Base-by-base conservation (phyloP, 1,284 basidiomycete species). In the Waitea zeae region DNA sequence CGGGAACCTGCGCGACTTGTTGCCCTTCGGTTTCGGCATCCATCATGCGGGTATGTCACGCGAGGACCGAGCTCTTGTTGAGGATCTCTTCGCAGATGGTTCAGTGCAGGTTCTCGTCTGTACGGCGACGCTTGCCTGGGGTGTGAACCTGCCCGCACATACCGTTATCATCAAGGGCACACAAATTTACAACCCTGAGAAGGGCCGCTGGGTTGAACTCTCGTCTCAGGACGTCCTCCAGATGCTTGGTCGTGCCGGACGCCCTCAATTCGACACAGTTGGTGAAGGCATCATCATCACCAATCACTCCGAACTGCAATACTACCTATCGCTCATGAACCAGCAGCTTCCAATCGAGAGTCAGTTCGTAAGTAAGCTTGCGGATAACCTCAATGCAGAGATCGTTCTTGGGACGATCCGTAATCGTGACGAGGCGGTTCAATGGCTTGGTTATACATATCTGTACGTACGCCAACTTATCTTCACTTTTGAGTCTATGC, bases 91-190 rank as follows among this genome's bases (percentile, higher is more conserved):
- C 53, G 77, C 78, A 13, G 86, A 93, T 38, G 87, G 89, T 1
- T 80, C 88, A 27, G 67, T 99, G 17, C 90, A 96, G 50, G 93
- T 98, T 0, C 66, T 99, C 18, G 87, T 96, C 32, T 96, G 88
- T 51, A 99, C 95, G 0, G 95, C 93, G 4, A 98, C 95, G 0
- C 75, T 99, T 12, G 93, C 95, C 0, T 98, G 95, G 95, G 95
- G 95, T 66, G 93, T 98, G 57, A 98, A 98, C 52, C 59, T 98
- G 1, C 95, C 95, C 1, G 93, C 93, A 0, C 95, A 98, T 47
- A 87, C 89, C 3, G 93, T 97, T 55, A 92, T 98, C 59, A 97
- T 98, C 67, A 99, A 98, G 55, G 95, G 95, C 22, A 98, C 95
- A 0, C 93, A 98, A 57, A 92, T 98, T 42, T 98, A 98, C 62